phyloP scores from a whole-genome alignment of 352 stramenopile genomes.

The Globisporangium splendens region DNA sequence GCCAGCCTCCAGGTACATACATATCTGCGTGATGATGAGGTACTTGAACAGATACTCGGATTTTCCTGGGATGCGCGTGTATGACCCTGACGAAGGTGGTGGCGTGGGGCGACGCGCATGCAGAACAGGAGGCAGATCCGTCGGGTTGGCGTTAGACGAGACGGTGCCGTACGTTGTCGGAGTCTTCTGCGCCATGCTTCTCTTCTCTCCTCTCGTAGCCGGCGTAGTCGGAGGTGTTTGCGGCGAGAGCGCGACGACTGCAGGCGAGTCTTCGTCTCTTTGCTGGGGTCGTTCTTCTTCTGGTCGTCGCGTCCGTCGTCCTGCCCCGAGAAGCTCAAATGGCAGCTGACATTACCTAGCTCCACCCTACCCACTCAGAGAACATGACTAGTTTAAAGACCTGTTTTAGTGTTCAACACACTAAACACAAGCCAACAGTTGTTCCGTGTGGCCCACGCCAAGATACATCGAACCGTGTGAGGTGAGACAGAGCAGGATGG shows the following conservation, averaged over 20 bases:
- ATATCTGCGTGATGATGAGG: conserved; percentile 80
- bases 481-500: too few species aligned
- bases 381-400: conserved; percentile 1
- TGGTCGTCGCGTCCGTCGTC: too few species aligned
- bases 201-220: not conserved
- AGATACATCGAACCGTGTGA: conserved; percentile 9
- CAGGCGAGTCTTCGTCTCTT: too few species aligned
- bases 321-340: too few species aligned
- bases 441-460: conserved; percentile 3
- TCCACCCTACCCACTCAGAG: too few species aligned
- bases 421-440: not conserved
- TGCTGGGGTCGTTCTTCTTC: too few species aligned
- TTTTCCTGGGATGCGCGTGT: conserved; percentile 14
- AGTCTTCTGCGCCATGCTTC: not conserved
- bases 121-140: not conserved
- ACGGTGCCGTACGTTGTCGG: conserved; percentile 1
- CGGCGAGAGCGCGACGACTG: too few species aligned
- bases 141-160: not conserved
- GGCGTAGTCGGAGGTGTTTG: too few species aligned
- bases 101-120: not conserved
- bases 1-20: conserved; percentile 85
- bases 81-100: not conserved
- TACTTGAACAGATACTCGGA: conserved; percentile 84
- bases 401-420: not conserved
- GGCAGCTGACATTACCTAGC: too few species aligned